Base-by-base conservation (phyloP, 1,284 basidiomycete species). In the Leccinum subatratum region DNA sequence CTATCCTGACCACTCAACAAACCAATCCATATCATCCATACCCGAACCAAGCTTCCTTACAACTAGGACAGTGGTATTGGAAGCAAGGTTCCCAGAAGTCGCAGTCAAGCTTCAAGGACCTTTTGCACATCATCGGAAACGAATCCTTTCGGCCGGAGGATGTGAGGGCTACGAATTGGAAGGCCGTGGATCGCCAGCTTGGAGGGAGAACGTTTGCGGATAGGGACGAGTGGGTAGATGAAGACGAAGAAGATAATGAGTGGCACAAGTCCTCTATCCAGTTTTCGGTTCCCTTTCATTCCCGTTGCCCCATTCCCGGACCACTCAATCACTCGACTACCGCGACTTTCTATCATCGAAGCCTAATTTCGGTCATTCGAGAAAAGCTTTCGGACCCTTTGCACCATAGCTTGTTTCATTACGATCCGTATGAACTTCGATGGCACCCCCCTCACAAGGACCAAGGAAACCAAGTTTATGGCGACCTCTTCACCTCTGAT, bases 81-180 rank as follows among this genome's bases (percentile, higher is more conserved):
- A 60, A 60, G 20, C 59, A 60, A 60, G 20, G 59, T 39, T 39
- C n/a, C n/a, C 59, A 60, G 18, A 60, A 60, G 11, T 60, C 34
- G 9, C 34, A 60, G 59, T 11, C 20, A 20, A 6, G 9, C 59
- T 60, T 60, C 20, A 60, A 25, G 59, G n/a, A 22, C 39, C 59
- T 60, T 60, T 16, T 60, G 11, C 20, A 25, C 25, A 18, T 60
- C 34, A 60, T 60, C 6, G 59, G 59, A 37, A 34, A 60, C 39
- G 59, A 60, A 20, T 8, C 14, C 9, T 60, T 60, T 39, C 59
- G 59, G 39, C n/a, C n/a, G 16, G 59, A 60, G 12, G 34, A 60
- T 60, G 59, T 60, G 59, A 60, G 16, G 34, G 39, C 32, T 16
- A 60, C 59, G n/a, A 60, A 60, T 22, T 60, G 59, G 59, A 60